A percentile compares a stretch with the other conserved stretches of the same genome.
Evolutionary conservation across 257 asterid species (phyloP).

Genomic region (Sherardia arvensis): DNA sequence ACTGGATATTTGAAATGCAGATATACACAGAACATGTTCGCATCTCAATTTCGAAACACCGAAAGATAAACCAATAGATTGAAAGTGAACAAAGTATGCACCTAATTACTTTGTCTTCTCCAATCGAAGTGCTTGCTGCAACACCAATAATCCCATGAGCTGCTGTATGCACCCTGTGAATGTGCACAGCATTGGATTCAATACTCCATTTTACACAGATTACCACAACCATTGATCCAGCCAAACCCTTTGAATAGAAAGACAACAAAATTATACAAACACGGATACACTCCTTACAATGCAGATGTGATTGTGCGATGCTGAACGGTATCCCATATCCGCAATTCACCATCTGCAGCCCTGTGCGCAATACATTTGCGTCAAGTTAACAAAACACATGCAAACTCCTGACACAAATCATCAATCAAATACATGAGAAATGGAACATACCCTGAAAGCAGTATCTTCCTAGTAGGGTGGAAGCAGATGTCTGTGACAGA

Average conservation of each 20-base stretch:
- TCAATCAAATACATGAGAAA: neutral
- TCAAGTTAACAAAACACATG: too few relatives aligned
- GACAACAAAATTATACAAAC: neutral
- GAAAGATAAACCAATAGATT: neutral
- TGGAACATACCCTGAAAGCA: slow-evolving; percentile 48
- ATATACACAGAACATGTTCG: neutral
- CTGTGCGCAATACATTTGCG: slow-evolving; percentile 11
- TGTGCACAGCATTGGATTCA: neutral
- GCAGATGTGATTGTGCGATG: slow-evolving; percentile 72
- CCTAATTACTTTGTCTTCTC: slow-evolving; percentile 58
- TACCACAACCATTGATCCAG: neutral
- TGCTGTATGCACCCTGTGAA: slow-evolving; percentile 65
- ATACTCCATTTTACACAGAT: neutral
- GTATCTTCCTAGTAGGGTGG: slow-evolving; percentile 54
- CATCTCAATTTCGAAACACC: neutral
- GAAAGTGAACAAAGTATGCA: neutral
- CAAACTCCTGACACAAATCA: neutral
- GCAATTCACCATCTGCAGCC: slow-evolving; percentile 84
- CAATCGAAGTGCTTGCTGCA: slow-evolving; percentile 36
- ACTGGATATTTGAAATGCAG: neutral
- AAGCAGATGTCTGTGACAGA: slow-evolving; percentile 75
- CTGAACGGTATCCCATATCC: slow-evolving; percentile 76
- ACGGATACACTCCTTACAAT: slow-evolving; percentile 24
- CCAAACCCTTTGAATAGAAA: neutral
- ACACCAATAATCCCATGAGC: slow-evolving; percentile 82